Conservation (phyloP, 306 rosid species). For the Purshia tridentata region DNA sequence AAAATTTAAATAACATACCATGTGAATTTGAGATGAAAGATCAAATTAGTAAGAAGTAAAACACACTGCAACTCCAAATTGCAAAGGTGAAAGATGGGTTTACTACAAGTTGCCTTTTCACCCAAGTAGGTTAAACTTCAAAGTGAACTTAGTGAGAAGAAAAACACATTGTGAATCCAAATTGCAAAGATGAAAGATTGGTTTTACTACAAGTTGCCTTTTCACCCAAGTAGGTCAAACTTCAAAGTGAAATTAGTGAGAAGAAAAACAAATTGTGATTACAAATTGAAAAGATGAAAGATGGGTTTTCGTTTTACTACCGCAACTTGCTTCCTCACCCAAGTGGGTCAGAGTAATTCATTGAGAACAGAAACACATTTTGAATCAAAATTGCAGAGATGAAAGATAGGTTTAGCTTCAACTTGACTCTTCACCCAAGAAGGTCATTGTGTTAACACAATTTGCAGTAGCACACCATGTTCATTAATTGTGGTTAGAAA, state of each 20-base stretch:
- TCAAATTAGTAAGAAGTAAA: no score
- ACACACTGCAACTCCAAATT: not conserved
- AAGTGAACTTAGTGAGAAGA: no score
- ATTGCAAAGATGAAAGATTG: not conserved
- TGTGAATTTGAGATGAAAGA: not conserved
- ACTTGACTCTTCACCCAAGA: not conserved
- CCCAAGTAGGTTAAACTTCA: no score
- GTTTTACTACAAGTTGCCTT: not conserved
- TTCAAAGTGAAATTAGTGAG: no score
- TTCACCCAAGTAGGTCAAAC: no score
- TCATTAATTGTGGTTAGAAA: conserved; percentile 4
- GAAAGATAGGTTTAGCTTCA: not conserved
- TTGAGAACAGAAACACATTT: no score
- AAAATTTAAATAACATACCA: no score
- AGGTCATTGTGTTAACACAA: no score
- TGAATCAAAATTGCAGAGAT: not conserved
- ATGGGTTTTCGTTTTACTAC: not conserved
- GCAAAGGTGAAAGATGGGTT: not conserved
- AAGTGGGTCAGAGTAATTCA: no score
- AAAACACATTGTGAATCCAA: not conserved
- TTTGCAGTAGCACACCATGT: no score
- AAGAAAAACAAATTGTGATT: no score
- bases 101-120: not conserved
- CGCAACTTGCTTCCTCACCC: not conserved
- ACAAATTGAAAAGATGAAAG: not conserved